Evolutionary conservation across 163 green algal genomes (phyloP).

Genomic region (Prototheca wickerhamii): DNA sequence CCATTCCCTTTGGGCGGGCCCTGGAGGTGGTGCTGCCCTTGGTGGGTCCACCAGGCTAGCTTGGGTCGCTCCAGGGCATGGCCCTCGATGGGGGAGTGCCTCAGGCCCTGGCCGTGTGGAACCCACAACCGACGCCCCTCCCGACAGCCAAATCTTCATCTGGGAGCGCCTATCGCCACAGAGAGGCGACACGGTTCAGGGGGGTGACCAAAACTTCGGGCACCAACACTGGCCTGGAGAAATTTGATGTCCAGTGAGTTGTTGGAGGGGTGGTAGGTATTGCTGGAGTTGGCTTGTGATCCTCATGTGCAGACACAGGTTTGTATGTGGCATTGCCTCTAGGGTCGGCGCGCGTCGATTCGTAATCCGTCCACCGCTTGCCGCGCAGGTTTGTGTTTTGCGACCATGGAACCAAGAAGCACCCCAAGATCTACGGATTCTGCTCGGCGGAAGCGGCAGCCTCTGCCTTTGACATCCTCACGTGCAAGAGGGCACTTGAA

Average conservation of each 20-base stretch:
- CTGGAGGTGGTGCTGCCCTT: neutral
- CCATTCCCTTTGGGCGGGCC: neutral
- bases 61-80: too few relatives aligned
- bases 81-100: neutral
- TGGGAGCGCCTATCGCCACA: constrained; percentile 8
- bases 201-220: constrained; percentile 22
- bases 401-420: constrained; percentile 34
- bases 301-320: neutral
- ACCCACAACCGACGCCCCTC: neutral
- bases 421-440: constrained; percentile 38
- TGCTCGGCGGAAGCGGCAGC: constrained; percentile 10
- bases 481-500: constrained; percentile 23
- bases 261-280: neutral
- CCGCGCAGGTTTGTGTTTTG: constrained; percentile 32
- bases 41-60: too few relatives aligned
- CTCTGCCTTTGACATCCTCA: constrained; percentile 31
- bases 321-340: neutral
- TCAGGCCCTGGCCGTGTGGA: neutral
- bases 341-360: too few relatives aligned
- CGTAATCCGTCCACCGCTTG: neutral
- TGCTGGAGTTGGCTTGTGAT: neutral
- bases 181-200: constrained; percentile 13
- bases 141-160: neutral
- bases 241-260: constrained; percentile 23
- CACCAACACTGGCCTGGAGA: constrained; percentile 13